phyloP scores from a whole-genome alignment of 768 basidiomycete genomes.

The Auriscalpium orientale region DNA sequence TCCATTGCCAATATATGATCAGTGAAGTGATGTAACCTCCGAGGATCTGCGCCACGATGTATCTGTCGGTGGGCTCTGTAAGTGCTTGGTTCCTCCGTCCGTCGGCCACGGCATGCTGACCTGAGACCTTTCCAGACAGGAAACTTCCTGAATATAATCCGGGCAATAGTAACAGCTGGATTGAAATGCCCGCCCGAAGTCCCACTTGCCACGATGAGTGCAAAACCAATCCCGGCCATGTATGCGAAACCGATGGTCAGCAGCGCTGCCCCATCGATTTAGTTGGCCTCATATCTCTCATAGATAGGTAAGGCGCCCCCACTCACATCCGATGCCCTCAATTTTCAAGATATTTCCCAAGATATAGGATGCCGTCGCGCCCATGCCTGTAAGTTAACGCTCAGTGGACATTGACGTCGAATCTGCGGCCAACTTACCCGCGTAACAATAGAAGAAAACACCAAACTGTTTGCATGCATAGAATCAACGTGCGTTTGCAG shows the following conservation, averaged over 20 bases:
- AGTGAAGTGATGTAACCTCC: slow-evolving; percentile 22
- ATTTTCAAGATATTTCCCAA: slow-evolving; percentile 18
- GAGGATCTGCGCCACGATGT: slow-evolving; percentile 23
- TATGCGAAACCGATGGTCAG: slow-evolving; percentile 28
- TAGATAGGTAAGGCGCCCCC: background rate
- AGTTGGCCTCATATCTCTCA: background rate
- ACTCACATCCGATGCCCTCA: slow-evolving; percentile 22
- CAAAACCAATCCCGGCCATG: slow-evolving; percentile 28
- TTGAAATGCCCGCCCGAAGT: slow-evolving; percentile 32
- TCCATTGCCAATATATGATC: slow-evolving; percentile 19
- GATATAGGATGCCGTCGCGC: slow-evolving; percentile 23
- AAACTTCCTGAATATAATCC: slow-evolving; percentile 46
- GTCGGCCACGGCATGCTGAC: slow-evolving; percentile 22
- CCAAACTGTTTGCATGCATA: background rate
- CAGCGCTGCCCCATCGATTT: slow-evolving; percentile 12
- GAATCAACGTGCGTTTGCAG: background rate
- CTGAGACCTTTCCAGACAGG: slow-evolving; percentile 42
- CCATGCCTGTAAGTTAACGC: slow-evolving; percentile 18
- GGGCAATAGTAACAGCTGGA: slow-evolving; percentile 49
- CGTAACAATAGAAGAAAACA: background rate
- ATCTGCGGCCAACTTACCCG: background rate
- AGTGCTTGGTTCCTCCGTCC: no score
- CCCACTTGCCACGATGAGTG: slow-evolving; percentile 23
- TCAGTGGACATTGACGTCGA: background rate
- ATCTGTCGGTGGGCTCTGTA: slow-evolving; percentile 7